A percentile compares a stretch with the other conserved stretches of the same genome.
Evolutionary conservation across 1,284 basidiomycete species (phyloP).

Genomic region (Cutaneotrichosporon arboriforme): DNA sequence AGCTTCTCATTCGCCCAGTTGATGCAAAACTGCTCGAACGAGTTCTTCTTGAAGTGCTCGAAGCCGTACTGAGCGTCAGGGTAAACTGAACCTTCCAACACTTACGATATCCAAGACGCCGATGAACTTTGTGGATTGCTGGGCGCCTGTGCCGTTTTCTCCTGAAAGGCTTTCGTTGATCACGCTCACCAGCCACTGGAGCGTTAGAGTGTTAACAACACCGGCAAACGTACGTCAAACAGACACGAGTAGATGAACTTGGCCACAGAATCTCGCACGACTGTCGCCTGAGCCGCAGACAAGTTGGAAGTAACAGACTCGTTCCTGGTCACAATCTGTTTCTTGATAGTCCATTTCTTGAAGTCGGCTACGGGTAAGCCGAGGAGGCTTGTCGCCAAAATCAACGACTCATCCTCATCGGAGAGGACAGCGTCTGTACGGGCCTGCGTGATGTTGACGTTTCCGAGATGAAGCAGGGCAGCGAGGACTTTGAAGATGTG

Average conservation of each 20-base stretch:
- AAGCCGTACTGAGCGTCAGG: slow-evolving; percentile 64
- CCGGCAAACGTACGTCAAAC: slow-evolving; percentile 61
- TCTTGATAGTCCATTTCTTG: slow-evolving; percentile 98
- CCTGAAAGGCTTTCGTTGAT: slow-evolving; percentile 94
- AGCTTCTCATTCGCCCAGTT: slow-evolving; percentile 99
- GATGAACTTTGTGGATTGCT: slow-evolving; percentile 92
- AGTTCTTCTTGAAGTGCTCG: slow-evolving; percentile 97
- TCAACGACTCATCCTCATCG: slow-evolving; percentile 75
- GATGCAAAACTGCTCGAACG: slow-evolving; percentile 99
- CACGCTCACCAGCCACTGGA: slow-evolving; percentile 88
- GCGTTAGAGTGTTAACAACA: neutral
- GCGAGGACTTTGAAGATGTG: slow-evolving; percentile 92
- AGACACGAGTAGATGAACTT: slow-evolving; percentile 98
- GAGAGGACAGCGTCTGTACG: slow-evolving; percentile 80
- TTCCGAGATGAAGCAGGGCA: slow-evolving; percentile 90
- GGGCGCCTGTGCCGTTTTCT: slow-evolving; percentile 66
- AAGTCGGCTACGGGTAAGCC: slow-evolving; percentile 90
- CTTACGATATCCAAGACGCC: slow-evolving; percentile 79
- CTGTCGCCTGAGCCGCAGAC: slow-evolving; percentile 83
- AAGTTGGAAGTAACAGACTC: slow-evolving; percentile 92
- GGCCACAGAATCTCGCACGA: slow-evolving; percentile 91
- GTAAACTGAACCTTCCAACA: slow-evolving; percentile 7
- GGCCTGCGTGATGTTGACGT: slow-evolving; percentile 78
- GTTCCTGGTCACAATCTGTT: slow-evolving; percentile 86
- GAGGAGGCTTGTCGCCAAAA: slow-evolving; percentile 78